These are phyloP conservation scores for Dendrobium officinale DNA, from an alignment of 106 monocot species.

Conservation along the genomic window DNA sequence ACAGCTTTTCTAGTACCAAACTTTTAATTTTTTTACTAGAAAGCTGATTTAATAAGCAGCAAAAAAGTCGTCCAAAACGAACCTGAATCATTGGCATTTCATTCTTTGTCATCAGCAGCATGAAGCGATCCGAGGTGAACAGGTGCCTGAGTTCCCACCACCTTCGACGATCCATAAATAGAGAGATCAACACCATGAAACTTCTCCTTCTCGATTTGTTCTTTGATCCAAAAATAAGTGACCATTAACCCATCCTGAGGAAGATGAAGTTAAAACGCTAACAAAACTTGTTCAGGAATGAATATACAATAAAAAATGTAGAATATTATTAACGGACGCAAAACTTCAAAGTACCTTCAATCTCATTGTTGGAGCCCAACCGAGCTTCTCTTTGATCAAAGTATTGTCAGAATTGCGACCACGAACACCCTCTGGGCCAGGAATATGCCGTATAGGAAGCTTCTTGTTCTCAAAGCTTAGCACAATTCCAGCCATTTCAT, in stretches of 20 bases:
- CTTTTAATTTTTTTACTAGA: too few species aligned
- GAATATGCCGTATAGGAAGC: constrained; percentile 94
- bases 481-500: constrained; percentile 87
- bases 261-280: too few species aligned
- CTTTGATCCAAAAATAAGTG: constrained; percentile 97
- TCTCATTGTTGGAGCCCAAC: constrained; percentile 92
- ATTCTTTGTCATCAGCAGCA: constrained; percentile 91
- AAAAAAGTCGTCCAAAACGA: too few species aligned
- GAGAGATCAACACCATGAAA: constrained; percentile 51
- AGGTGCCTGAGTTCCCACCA: constrained; percentile 84
- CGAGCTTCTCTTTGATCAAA: constrained; percentile 91
- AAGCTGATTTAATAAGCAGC: too few species aligned
- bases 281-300: not conserved
- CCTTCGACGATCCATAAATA: constrained; percentile 75
- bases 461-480: constrained; percentile 82
- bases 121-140: constrained; percentile 91
- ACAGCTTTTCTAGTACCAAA: too few species aligned
- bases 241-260: constrained; percentile 77
- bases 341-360: constrained; percentile 36
- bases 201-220: constrained; percentile 89
- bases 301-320: too few species aligned
- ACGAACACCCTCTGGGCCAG: constrained; percentile 96
- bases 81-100: not conserved
- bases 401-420: constrained; percentile 93
- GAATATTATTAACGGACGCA: not conserved